Conservation (phyloP, 768 basidiomycete genomes). For the Tricholoma terreum region DNA sequence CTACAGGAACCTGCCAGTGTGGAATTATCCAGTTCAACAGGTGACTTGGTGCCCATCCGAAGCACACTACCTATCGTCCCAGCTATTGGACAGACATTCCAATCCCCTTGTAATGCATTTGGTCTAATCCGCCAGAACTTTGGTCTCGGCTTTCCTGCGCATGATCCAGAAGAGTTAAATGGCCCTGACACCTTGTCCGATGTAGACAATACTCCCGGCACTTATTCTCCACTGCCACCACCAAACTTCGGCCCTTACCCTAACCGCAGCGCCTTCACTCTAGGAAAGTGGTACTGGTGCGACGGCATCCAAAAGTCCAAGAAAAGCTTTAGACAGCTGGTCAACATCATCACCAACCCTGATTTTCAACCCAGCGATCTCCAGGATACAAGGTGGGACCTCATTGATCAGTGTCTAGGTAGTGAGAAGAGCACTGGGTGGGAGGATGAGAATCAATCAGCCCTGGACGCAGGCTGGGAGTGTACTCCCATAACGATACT, state of each 20-base stretch:
- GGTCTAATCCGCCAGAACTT: conserved; percentile 3
- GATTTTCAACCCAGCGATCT: conserved; percentile 7
- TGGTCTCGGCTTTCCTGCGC: not conserved
- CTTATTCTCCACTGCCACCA: too few relatives aligned
- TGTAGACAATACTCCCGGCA: not conserved
- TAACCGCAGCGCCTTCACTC: conserved; percentile 11
- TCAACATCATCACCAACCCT: conserved; percentile 5
- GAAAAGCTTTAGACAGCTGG: conserved; percentile 10
- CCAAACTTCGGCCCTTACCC: conserved; percentile 12
- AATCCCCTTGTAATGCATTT: not conserved
- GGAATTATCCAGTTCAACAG: not conserved
- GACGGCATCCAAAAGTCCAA: conserved; percentile 17
- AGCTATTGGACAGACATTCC: too few relatives aligned
- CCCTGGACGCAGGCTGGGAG: too few relatives aligned
- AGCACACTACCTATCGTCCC: too few relatives aligned
- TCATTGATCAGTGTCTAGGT: too few relatives aligned
- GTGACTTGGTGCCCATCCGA: too few relatives aligned
- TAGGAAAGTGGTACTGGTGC: conserved; percentile 20
- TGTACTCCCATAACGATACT: too few relatives aligned
- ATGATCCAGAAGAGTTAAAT: conserved; percentile 5
- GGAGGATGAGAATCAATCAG: too few relatives aligned
- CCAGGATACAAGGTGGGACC: not conserved
- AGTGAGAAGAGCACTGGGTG: too few relatives aligned
- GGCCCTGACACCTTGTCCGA: not conserved
- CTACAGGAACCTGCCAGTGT: not conserved